Base-by-base conservation (phyloP, 257 asterid species). In the Forsythia suspensa region DNA sequence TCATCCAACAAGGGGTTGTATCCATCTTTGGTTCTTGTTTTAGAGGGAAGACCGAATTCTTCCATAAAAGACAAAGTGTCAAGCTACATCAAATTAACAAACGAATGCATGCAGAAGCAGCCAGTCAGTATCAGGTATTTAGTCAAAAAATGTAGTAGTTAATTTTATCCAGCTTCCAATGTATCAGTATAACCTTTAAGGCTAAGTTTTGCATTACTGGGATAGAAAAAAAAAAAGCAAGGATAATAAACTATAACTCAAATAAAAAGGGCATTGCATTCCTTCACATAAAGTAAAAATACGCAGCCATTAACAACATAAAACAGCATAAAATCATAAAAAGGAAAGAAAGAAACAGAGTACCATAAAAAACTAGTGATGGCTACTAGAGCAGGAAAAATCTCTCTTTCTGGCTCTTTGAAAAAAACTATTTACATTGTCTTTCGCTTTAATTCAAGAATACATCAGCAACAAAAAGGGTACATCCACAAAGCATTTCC, bases 1-100 rank as follows among this genome's bases (percentile, higher is more conserved):
- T 96, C 99, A 77, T 96, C 99, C 80, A 96, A 79, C 87, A 96
- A 89, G 29, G 99, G 98, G 74, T 96, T 96, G 90, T 92, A 96
- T 80, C 98, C 99, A 59, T 94, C 98, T 84, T 79, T 90, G 63
- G 98, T 96, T 87, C 92, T 92, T 21, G 99, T 96, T 92, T 88
- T 94, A 20, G 94, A 59, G 59, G 98, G 98, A 83, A 96, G 90
- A 55, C 99, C 97, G 6, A 96, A 96, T 82, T 96, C 98, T 83
- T 94, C 97, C 99, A 96, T 96, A 87, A 94, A 94, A 5, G 96
- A 83, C 21, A 97, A 90, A 2, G 98, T 94, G 57, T 94, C 97
- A 5, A 96, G 99, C 99, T 96, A 72, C 75, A 83, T 3, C 12
- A 73, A 37, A 34, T 37, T 55, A 24, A 74, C 67, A 79, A 81